Percentiles rank a stretch among this genome's conserved stretches.
These are phyloP conservation scores for Oehlia diaphana DNA, from an alignment of 192 early-diverging fungal species.

Conservation along the genomic window DNA sequence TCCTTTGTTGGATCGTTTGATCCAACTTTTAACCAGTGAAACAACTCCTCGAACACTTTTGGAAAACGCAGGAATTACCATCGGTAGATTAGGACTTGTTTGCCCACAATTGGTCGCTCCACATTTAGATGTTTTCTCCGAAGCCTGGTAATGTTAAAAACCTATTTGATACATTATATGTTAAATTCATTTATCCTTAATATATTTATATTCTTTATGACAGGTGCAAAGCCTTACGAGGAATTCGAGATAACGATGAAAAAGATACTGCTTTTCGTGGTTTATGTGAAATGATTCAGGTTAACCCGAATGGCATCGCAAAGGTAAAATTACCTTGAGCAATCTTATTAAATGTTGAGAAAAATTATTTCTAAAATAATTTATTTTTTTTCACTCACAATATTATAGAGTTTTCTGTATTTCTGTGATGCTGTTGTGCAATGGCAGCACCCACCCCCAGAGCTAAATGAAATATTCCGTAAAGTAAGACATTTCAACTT, in stretches of 20 bases:
- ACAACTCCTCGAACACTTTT: constrained; percentile 72
- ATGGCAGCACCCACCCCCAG: constrained; percentile 68
- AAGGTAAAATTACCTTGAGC: constrained; percentile 37
- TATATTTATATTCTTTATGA: background rate
- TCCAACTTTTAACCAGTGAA: constrained; percentile 73
- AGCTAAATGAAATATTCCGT: constrained; percentile 63
- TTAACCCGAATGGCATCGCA: constrained; percentile 83
- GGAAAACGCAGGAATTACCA: constrained; percentile 97
- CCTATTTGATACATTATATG: background rate
- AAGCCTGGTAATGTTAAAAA: constrained; percentile 62
- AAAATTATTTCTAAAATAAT: background rate
- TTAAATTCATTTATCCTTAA: background rate
- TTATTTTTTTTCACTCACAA: background rate
- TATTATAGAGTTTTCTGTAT: constrained; percentile 60
- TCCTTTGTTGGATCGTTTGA: constrained; percentile 80
- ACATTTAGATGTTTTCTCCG: constrained; percentile 79
- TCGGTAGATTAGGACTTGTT: constrained; percentile 93
- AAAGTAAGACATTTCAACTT: constrained; percentile 44
- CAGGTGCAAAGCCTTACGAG: constrained; percentile 67
- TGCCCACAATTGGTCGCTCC: constrained; percentile 83
- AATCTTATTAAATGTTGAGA: background rate
- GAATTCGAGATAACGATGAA: constrained; percentile 92
- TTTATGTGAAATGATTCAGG: constrained; percentile 87
- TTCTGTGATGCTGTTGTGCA: constrained; percentile 82
- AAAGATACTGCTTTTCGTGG: constrained; percentile 97